These are phyloP conservation scores for Ottelia alismoides DNA, from an alignment of 106 monocot genomes.

Conservation along the genomic window DNA sequence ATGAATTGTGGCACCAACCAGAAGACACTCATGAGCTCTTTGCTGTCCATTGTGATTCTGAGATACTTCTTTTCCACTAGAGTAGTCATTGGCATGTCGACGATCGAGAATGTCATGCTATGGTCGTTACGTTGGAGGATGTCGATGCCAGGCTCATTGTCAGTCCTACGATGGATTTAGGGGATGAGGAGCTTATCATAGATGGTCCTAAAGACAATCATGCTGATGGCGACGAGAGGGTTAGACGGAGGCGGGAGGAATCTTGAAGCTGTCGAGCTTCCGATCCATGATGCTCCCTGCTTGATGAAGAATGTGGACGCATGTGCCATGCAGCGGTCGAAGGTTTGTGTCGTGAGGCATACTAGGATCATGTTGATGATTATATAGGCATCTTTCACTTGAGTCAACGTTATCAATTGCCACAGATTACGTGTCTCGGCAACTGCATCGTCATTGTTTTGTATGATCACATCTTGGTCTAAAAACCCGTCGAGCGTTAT, in stretches of 20 bases:
- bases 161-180: conserved; percentile 18
- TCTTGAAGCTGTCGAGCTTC: conserved; percentile 23
- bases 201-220: conserved; percentile 31
- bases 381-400: conserved; percentile 54
- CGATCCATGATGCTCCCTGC: conserved; percentile 56
- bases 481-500: conserved; percentile 38
- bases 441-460: not conserved
- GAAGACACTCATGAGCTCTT: conserved; percentile 38
- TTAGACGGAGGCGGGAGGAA: conserved; percentile 50
- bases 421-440: conserved; percentile 12
- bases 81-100: conserved; percentile 32
- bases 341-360: conserved; percentile 36
- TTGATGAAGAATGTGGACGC: conserved; percentile 66
- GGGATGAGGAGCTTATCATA: conserved; percentile 64
- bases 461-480: conserved; percentile 33
- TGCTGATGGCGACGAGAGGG: conserved; percentile 35
- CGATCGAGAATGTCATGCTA: conserved; percentile 30
- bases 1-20: conserved; percentile 61
- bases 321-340: conserved; percentile 44
- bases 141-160: conserved; percentile 41
- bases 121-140: conserved; percentile 49
- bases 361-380: conserved; percentile 37
- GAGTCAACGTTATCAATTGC: conserved; percentile 52
- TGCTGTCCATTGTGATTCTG: not conserved
- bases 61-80: no score